Conservation (phyloP, 1,284 basidiomycete genomes). For the Ustilago nuda region DNA sequence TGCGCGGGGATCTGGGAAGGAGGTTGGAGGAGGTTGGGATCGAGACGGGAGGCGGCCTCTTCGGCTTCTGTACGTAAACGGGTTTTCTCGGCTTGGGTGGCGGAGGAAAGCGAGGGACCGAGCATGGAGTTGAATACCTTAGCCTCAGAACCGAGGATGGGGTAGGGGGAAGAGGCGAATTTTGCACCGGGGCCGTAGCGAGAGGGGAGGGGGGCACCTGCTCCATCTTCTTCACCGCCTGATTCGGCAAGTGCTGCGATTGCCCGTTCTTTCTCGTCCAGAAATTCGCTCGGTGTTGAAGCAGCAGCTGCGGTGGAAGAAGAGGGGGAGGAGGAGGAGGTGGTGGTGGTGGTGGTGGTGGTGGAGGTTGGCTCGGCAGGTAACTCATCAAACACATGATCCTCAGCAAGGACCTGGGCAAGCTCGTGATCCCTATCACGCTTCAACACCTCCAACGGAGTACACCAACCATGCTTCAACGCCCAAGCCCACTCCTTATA, state of each 20-base stretch:
- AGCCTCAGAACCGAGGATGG: constrained; percentile 28
- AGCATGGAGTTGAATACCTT: constrained; percentile 42
- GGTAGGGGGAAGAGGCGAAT: constrained; percentile 31
- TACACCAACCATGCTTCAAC: constrained; percentile 83
- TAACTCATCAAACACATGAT: constrained; percentile 82
- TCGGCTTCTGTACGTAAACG: constrained; percentile 33
- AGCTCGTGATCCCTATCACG: constrained; percentile 78
- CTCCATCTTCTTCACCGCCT: constrained; percentile 47
- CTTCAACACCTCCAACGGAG: constrained; percentile 74
- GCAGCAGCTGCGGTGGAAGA: constrained; percentile 13
- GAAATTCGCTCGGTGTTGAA: constrained; percentile 35
- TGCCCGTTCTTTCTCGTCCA: constrained; percentile 48
- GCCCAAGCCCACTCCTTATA: constrained; percentile 95
- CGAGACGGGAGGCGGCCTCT: constrained; percentile 54
- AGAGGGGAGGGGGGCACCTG: constrained; percentile 45
- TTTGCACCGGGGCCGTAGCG: constrained; percentile 26
- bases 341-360: background rate
- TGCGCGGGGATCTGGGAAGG: constrained; percentile 79
- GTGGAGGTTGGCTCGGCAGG: constrained; percentile 29
- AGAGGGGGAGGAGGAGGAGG: background rate
- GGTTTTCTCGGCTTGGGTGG: constrained; percentile 47
- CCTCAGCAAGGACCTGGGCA: constrained; percentile 77
- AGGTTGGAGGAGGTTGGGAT: constrained; percentile 70
- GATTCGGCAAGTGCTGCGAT: constrained; percentile 32
- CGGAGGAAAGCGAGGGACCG: constrained; percentile 33